These are phyloP conservation scores for Sporothrix pallida DNA, from an alignment of 2,329 filamentous ascomycete species.

Conservation along the genomic window DNA sequence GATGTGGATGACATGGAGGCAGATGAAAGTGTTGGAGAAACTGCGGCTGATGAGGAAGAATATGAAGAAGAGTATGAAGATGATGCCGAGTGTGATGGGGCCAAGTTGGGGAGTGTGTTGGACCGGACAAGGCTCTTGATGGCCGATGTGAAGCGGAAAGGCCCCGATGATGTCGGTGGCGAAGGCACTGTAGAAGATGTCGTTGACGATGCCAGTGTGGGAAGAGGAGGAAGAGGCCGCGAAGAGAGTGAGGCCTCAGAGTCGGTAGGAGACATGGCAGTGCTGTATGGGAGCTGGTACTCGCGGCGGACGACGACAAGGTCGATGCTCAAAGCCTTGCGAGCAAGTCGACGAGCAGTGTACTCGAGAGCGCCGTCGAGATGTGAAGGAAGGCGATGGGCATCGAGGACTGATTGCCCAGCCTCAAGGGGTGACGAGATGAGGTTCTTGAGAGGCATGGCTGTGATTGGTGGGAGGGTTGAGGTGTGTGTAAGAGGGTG, in stretches of 20 bases:
- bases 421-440: constrained; percentile 70
- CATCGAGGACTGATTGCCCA: constrained; percentile 63
- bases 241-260: constrained; percentile 25
- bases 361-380: constrained; percentile 64
- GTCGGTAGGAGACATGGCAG: constrained; percentile 41
- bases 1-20: constrained; percentile 42
- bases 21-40: constrained; percentile 23
- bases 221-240: constrained; percentile 21
- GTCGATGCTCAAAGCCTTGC: constrained; percentile 62
- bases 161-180: constrained; percentile 17
- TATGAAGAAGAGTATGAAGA: neutral
- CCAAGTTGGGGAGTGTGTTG: constrained; percentile 40
- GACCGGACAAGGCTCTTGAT: constrained; percentile 51
- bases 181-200: neutral
- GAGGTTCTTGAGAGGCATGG: constrained; percentile 57
- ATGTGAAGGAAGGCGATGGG: constrained; percentile 61
- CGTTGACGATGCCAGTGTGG: constrained; percentile 17
- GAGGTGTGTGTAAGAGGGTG: neutral
- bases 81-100: neutral
- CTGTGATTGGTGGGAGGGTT: constrained; percentile 38
- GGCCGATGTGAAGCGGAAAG: constrained; percentile 42
- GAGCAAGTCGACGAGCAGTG: constrained; percentile 60
- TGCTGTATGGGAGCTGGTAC: constrained; percentile 57
- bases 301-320: constrained; percentile 63
- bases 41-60: neutral